These are phyloP conservation scores for Entomortierella chlamydospora DNA, from an alignment of 192 early-diverging fungal genomes.

Conservation along the genomic window DNA sequence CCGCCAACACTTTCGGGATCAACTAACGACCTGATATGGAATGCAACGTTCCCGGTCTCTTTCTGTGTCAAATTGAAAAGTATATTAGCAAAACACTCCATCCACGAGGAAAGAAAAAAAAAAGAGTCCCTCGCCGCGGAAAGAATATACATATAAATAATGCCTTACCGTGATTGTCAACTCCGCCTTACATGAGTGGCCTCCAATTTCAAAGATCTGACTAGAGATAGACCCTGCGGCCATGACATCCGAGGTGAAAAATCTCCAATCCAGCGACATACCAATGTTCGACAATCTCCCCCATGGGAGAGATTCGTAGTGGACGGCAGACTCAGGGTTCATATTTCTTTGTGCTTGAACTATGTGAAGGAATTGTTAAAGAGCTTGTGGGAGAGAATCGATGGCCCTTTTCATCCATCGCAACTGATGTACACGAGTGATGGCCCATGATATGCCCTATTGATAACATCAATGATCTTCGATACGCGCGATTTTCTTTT, in stretches of 20 bases:
- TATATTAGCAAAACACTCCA: too few relatives aligned
- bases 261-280: not conserved
- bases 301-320: not conserved
- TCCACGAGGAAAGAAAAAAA: too few relatives aligned
- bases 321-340: not conserved
- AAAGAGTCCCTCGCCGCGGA: too few relatives aligned
- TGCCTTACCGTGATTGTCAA: not conserved
- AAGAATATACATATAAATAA: not conserved
- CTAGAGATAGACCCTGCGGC: not conserved
- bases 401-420: too few relatives aligned
- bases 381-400: too few relatives aligned
- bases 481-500: not conserved
- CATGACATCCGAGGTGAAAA: not conserved
- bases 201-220: conserved; percentile 2
- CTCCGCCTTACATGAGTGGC: not conserved
- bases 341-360: not conserved
- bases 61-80: too few relatives aligned
- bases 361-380: too few relatives aligned
- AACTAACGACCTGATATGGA: not conserved
- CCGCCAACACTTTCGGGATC: not conserved
- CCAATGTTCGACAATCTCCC: conserved; percentile 1
- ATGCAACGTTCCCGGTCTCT: not conserved
- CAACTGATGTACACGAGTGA: too few relatives aligned
- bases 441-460: too few relatives aligned
- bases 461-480: too few relatives aligned